Evolutionary conservation across 345 rosid species (phyloP).

Genomic region (Eucalyptus curtisii): DNA sequence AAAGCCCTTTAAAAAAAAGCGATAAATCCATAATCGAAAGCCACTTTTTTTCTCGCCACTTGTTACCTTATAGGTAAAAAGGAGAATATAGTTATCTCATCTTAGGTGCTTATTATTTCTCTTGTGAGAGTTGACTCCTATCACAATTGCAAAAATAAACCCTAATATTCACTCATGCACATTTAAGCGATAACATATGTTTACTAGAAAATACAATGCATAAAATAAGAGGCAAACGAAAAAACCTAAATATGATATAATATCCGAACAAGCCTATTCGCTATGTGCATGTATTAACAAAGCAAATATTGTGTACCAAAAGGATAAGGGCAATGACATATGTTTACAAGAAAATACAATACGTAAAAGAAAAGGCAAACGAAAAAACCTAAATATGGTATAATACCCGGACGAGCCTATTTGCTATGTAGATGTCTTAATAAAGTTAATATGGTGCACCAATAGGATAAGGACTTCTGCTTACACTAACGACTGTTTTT

Average conservation of each 20-base stretch:
- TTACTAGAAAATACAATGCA: neutral
- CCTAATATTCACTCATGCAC: neutral
- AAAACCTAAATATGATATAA: neutral
- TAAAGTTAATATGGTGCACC: neutral
- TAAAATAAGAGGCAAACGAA: neutral
- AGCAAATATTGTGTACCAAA: neutral
- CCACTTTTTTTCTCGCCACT: neutral
- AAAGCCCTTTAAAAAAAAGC: neutral
- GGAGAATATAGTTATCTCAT: neutral
- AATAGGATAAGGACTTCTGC: no score
- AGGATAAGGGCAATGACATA: neutral
- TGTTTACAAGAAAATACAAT: neutral
- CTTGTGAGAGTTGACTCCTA: neutral
- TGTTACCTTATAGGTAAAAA: neutral
- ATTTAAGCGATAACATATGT: neutral
- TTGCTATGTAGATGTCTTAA: neutral
- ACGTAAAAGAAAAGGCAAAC: neutral
- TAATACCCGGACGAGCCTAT: neutral
- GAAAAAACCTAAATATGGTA: neutral
- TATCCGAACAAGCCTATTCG: neutral
- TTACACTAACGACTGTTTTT: neutral
- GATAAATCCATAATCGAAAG: neutral
- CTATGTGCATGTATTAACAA: no score
- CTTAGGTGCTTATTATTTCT: neutral
- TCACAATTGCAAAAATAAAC: neutral